Percentiles rank a stretch among this genome's conserved stretches.
These are phyloP conservation scores for Wallacemonas collosoma DNA, from an alignment of 208 protist genomes.

Conservation along the genomic window DNA sequence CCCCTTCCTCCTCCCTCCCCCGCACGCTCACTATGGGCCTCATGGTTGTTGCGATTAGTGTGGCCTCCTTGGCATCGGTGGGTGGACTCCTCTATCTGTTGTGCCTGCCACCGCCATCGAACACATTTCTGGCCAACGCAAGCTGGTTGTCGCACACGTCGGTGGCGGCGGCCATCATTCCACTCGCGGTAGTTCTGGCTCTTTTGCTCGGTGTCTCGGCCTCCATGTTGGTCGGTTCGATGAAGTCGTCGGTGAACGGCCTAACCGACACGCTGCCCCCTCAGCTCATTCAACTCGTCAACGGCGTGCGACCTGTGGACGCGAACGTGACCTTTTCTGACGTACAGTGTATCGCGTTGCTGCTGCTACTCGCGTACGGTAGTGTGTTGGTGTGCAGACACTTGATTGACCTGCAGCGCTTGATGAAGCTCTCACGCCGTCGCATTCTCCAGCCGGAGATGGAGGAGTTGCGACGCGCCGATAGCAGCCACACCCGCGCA, in stretches of 20 bases:
- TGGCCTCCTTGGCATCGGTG: not conserved
- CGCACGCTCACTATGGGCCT: not conserved
- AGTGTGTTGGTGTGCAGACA: conserved; percentile 40
- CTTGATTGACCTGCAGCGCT: conserved; percentile 54
- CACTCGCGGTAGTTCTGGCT: conserved; percentile 28
- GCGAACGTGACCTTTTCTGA: conserved; percentile 35
- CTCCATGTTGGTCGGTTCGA: conserved; percentile 18
- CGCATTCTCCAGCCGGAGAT: conserved; percentile 40
- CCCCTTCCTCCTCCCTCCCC: not conserved
- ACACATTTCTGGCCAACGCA: not conserved
- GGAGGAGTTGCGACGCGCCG: conserved; percentile 13
- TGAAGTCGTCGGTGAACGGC: conserved; percentile 15
- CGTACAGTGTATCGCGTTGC: conserved; percentile 47
- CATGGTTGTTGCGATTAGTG: not conserved
- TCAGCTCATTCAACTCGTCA: conserved; percentile 22
- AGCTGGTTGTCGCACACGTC: conserved; percentile 19
- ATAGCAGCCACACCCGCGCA: not conserved
- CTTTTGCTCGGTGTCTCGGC: conserved; percentile 22
- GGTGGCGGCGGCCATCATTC: conserved; percentile 43
- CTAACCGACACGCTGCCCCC: conserved; percentile 16
- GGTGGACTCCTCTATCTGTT: not conserved
- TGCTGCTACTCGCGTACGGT: conserved; percentile 69
- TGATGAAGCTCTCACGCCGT: conserved; percentile 64
- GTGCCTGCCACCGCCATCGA: not conserved
- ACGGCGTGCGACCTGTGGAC: conserved; percentile 20